Evolutionary conservation across 2,329 filamentous ascomycete genomes (phyloP), one percentile per base, ranked within the genome.

Genomic region (Trichoderma sp.): DNA sequence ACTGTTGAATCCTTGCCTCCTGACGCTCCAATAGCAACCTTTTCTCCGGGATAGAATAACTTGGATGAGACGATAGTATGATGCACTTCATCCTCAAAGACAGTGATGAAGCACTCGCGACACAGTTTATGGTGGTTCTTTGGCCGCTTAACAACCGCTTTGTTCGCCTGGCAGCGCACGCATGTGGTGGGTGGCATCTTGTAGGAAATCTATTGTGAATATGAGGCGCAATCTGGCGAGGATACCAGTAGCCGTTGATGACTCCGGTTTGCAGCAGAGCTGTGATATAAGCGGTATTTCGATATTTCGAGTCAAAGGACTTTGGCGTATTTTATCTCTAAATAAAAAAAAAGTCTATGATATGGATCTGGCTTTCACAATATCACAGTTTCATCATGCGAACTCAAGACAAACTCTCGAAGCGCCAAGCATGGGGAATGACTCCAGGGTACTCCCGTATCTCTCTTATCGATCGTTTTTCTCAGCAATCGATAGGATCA

Each of bases 1-100:
- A 99, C 95, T 0, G 95, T 99, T 63, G 93, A 97, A 79, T 99
- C 95, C 80, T 99, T 99, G 73, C 95, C 95, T 66, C 95, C 95
- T 1, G 94, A 97, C 58, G 96, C 95, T 52, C 95, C 96, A 74
- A 99, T 97, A 8, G 95, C 96, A 45, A 99, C 87, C 69, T 87
- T 88, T 78, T 99, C 95, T 68, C 94, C 94, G 2, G 86, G 89
- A 53, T 84, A 83, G 79, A 99, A 99, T 17, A 99, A 86, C n/a
- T 85, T 82, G 19, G 91, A 92, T 2, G 90, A 88, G 29, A 86
- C 89, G 74, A 99, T 97, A 5, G 95, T 98, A 75, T 97, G 91
- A 77, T 98, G 94, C 57, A 97, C 89, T 82, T 99, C 95, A 70
- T 91, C 88, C 79, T 99, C 95, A 76, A 99, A 99, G 54, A 95